phyloP scores from a whole-genome alignment of 31 red algal genomes.

The Asparagopsis taxiformis region DNA sequence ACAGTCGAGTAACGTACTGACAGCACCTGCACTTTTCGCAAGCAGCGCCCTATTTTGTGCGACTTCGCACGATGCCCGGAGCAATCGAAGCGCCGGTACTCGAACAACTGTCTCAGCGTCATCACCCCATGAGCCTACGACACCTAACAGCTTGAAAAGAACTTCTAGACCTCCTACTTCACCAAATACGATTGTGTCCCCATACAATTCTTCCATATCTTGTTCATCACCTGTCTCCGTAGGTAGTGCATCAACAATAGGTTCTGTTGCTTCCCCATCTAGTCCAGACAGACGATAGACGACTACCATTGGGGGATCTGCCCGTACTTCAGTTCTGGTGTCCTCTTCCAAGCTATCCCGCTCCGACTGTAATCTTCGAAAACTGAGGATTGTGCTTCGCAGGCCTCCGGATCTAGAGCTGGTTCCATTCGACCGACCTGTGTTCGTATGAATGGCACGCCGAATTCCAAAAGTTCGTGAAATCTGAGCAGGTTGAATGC shows the following conservation, averaged over 20 bases:
- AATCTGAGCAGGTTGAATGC: constrained; percentile 43
- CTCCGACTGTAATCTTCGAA: constrained; percentile 33
- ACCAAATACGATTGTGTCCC: constrained; percentile 72
- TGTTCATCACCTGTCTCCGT: constrained; percentile 40
- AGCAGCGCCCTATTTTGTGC: constrained; percentile 55
- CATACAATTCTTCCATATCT: constrained; percentile 53
- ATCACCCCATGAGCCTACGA: constrained; percentile 69
- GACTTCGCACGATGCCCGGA: constrained; percentile 72
- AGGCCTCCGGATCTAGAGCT: constrained; percentile 6
- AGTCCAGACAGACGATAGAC: constrained; percentile 89
- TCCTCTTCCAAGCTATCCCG: constrained; percentile 23
- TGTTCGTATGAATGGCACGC: constrained; percentile 17
- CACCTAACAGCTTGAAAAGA: constrained; percentile 66
- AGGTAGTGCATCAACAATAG: constrained; percentile 68
- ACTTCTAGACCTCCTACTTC: constrained; percentile 73
- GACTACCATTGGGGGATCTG: constrained; percentile 70
- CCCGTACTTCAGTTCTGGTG: not conserved
- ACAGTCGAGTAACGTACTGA: constrained; percentile 73
- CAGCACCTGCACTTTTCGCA: constrained; percentile 65
- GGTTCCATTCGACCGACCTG: constrained; percentile 31
- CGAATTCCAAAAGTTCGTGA: constrained; percentile 63
- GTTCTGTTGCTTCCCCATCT: constrained; percentile 94
- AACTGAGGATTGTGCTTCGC: constrained; percentile 27
- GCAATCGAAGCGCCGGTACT: constrained; percentile 60
- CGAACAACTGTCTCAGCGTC: constrained; percentile 76